Base-by-base conservation (phyloP, 2,329 filamentous ascomycete species). In the Bipolaris victoriae region DNA sequence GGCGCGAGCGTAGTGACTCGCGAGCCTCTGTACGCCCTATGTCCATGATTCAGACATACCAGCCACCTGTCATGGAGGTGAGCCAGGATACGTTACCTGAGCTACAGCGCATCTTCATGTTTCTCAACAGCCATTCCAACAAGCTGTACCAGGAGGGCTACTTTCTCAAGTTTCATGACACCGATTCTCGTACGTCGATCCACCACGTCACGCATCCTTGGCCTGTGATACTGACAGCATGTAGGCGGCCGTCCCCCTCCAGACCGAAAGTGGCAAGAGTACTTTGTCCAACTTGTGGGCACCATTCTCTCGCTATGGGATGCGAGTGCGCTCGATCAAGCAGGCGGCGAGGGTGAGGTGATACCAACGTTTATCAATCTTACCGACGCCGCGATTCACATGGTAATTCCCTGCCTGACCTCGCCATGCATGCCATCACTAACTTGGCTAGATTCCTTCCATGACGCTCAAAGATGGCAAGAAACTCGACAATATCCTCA, bases 71-170 rank as follows among this genome's bases (percentile, higher is more conserved):
- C 76, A 92, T 96, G 88, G 91, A 96, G 71, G 84, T 95, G 63
- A 87, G 86, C 71, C 84, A 89, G 66, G 92, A 97, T 73, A 96
- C 91, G 29, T 87, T 95, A 61, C 92, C 95, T 36, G 95, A 99
- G 82, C 83, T 99, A 61, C 90, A 92, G 79, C 94, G 93, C 63
- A 93, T 98, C 70, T 98, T 98, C 78, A 91, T 87, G 59, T 95
- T 92, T 73, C 84, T 99, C 64, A 98, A 97, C 79, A 95, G 90
- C 78, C 95, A 99, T 76, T 89, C 88, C 56, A 97, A 97, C 78
- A 98, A 98, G 79, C 82, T 98, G 54, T 99, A 98, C 76, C 93
- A 97, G 68, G 95, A 99, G 79, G 95, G 95, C 36, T 99, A 98
- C 73, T 98, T 99, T 66, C 80, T 99, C 67, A 99, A 98, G 79